phyloP scores from a whole-genome alignment of 768 basidiomycete genomes.

The Lyophyllum semitale region DNA sequence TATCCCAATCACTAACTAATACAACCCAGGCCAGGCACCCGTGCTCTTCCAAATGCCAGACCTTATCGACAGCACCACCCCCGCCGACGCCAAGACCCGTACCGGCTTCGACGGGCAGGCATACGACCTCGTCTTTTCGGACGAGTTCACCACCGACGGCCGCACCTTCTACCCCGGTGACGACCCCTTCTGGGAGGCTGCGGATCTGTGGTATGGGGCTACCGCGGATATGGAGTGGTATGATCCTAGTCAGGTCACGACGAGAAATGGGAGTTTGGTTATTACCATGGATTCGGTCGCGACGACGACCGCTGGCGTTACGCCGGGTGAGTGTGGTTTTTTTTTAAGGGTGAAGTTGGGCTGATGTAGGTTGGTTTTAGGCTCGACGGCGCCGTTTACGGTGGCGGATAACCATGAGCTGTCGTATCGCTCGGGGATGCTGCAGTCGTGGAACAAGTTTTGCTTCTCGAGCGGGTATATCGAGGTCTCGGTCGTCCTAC shows the following conservation, averaged over 20 bases:
- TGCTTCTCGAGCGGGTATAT: slow-evolving; percentile 83
- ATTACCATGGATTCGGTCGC: slow-evolving; percentile 62
- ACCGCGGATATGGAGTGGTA: slow-evolving; percentile 80
- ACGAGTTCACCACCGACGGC: slow-evolving; percentile 68
- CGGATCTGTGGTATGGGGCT: slow-evolving; percentile 70
- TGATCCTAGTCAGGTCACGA: slow-evolving; percentile 66
- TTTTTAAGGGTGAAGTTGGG: no score
- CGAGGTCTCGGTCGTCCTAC: slow-evolving; percentile 63
- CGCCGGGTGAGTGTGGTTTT: slow-evolving; percentile 25
- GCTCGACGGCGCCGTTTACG: slow-evolving; percentile 49
- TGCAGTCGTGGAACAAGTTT: slow-evolving; percentile 91
- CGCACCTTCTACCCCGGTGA: slow-evolving; percentile 49
- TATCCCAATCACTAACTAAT: slow-evolving; percentile 12
- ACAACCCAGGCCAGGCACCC: slow-evolving; percentile 58
- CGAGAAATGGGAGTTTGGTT: slow-evolving; percentile 63
- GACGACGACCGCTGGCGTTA: slow-evolving; percentile 31
- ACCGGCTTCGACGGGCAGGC: slow-evolving; percentile 72
- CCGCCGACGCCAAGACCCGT: slow-evolving; percentile 52
- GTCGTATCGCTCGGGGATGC: slow-evolving; percentile 72
- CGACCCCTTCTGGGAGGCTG: slow-evolving; percentile 74
- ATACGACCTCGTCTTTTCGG: slow-evolving; percentile 70
- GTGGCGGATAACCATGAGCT: slow-evolving; percentile 55
- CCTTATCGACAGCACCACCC: slow-evolving; percentile 75
- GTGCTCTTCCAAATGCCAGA: slow-evolving; percentile 56
- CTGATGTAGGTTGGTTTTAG: slow-evolving; percentile 16